phyloP scores from a whole-genome alignment of 306 rosid genomes.

The Mucuna pruriens region DNA sequence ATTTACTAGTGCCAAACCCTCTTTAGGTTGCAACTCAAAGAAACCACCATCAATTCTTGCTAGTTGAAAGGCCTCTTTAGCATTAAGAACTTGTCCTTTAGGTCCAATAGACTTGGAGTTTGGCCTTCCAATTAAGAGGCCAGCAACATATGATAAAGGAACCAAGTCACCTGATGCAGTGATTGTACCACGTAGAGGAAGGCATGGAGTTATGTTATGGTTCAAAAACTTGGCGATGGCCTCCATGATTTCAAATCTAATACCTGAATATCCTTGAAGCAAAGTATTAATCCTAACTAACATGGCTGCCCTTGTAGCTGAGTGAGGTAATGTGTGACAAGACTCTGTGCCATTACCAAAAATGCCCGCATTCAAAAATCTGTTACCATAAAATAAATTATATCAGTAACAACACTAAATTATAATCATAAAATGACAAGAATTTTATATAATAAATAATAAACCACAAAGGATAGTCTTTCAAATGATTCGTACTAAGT shows the following conservation, averaged over 20 bases:
- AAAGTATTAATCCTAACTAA: conserved; percentile 90
- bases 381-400: conserved; percentile 33
- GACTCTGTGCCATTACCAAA: conserved; percentile 73
- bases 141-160: conserved; percentile 87
- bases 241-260: conserved; percentile 81
- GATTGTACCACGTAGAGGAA: conserved; percentile 87
- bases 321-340: conserved; percentile 63
- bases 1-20: conserved; percentile 87
- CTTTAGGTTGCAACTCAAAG: conserved; percentile 91
- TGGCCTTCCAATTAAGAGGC: conserved; percentile 74
- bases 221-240: conserved; percentile 80
- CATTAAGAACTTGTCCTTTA: conserved; percentile 54
- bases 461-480: neutral
- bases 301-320: conserved; percentile 91
- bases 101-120: conserved; percentile 85
- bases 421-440: neutral
- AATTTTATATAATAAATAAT: neutral
- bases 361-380: conserved; percentile 92
- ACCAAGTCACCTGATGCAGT: conserved; percentile 86
- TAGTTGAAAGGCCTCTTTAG: conserved; percentile 68
- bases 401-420: neutral
- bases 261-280: conserved; percentile 91
- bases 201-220: conserved; percentile 75
- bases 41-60: conserved; percentile 69
- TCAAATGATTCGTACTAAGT: neutral